Base-by-base conservation (phyloP, 2,329 filamentous ascomycete genomes). In the Dactylellina drechsleri region DNA sequence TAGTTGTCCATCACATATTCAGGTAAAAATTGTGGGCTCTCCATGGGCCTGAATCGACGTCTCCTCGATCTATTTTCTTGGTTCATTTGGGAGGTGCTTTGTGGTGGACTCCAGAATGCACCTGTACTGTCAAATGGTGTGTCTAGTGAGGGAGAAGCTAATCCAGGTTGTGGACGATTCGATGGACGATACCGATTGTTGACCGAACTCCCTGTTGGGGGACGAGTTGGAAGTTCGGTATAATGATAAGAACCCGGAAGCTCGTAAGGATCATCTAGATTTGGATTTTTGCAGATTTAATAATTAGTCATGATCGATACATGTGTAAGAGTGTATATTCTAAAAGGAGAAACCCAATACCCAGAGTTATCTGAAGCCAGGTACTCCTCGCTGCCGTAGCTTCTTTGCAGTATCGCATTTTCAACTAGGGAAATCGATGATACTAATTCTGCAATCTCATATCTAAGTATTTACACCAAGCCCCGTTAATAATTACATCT, bases 1-100 rank as follows among this genome's bases (percentile, higher is more conserved):
- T 57, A 67, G 36, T 60, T 67, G 49, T 67, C 64, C 4, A 60
- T 49, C 1, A 67, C 64, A n/a, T 60, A 60, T 45, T 67, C 64
- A 1, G 64, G 64, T 6, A 67, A 10, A 15, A 67, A 67, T 23
- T 59, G 47, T 4, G 43, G 15, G 45, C 64, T 67, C 54, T 67
- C 64, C 1, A 60, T 16, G 1, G 64, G 64, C 12, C 12, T 59
- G 18, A 43, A 60, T 13, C 3, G 28, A 40, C 15, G 26, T 4
- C n/a, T 18, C 12, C 40, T n/a, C 2, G 23, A 20, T 47, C 15
- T n/a, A 2, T 4, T 54, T 5, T 5, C n/a, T 54, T 23, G 12
- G 2, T 54, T 54, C 23, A 10, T 15, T 52, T 52, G 49, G 2
- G 49, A 13, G 1, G 50, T 23, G 4, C 15, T 18, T 36, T 7